Evolutionary conservation across 495 filamentous ascomycete species (phyloP).

Genomic region (Letharia lupina): DNA sequence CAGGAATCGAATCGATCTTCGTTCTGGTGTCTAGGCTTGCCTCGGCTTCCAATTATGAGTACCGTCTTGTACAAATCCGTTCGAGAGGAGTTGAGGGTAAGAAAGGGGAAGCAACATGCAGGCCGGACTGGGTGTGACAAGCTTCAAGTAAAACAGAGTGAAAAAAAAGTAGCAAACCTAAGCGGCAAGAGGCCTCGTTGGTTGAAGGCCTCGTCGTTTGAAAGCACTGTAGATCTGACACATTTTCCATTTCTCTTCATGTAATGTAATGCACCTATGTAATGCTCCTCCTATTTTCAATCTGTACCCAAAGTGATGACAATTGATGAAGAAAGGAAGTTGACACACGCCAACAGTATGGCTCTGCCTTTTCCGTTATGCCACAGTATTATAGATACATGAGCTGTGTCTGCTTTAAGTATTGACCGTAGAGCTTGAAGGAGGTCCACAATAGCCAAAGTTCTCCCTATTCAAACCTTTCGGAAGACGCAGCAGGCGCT

Average conservation of each 20-base stretch:
- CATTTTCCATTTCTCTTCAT: neutral
- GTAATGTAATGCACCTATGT: slow-evolving; percentile 14
- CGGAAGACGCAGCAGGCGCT: neutral
- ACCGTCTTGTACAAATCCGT: neutral
- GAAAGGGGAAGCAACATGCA: neutral
- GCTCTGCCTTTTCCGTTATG: slow-evolving; percentile 1
- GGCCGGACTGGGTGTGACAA: neutral
- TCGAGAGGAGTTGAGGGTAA: neutral
- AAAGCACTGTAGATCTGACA: neutral
- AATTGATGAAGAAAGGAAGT: slow-evolving; percentile 6
- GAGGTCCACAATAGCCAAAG: neutral
- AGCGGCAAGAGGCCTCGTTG: neutral
- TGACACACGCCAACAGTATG: slow-evolving; percentile 1
- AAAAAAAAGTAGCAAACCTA: neutral
- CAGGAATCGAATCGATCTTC: neutral
- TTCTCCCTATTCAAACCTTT: neutral
- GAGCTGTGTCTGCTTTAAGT: neutral
- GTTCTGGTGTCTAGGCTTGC: too few relatives aligned
- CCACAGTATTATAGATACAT: neutral
- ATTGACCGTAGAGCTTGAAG: slow-evolving; percentile 1
- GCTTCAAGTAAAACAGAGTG: neutral
- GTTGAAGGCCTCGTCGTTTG: neutral
- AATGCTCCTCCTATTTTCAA: slow-evolving; percentile 14
- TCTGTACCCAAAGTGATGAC: slow-evolving; percentile 6
- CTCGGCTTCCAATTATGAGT: too few relatives aligned